Percentiles rank a stretch among this genome's conserved stretches.
Conservation (phyloP, 305 asterid genomes). For the Solanum aculeatissimum region DNA sequence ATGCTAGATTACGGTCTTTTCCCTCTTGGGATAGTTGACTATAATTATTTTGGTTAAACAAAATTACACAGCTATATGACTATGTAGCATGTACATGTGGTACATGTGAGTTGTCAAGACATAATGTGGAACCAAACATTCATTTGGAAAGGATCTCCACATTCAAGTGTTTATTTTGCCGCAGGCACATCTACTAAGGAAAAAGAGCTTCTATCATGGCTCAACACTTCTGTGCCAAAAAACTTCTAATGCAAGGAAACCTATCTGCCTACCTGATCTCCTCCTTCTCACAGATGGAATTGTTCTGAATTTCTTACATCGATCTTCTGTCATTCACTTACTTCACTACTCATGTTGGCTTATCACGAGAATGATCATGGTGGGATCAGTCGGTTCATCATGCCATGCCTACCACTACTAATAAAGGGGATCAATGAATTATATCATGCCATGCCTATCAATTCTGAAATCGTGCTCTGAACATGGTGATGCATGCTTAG, state of each 20-base stretch:
- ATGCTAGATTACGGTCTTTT: not conserved
- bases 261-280: constrained; percentile 58
- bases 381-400: constrained; percentile 52
- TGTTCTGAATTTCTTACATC: constrained; percentile 46
- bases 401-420: constrained; percentile 61
- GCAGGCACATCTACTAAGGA: constrained; percentile 78
- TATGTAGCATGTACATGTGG: not conserved
- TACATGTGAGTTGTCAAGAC: not conserved
- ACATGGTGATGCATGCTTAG: constrained; percentile 80
- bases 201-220: constrained; percentile 69
- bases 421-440: constrained; percentile 59
- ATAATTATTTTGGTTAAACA: not conserved
- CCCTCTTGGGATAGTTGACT: not conserved
- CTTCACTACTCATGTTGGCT: constrained; percentile 48
- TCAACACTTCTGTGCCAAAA: constrained; percentile 60
- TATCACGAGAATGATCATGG: constrained; percentile 48
- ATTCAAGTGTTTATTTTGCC: constrained; percentile 85
- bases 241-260: constrained; percentile 58
- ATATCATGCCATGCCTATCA: constrained; percentile 67
- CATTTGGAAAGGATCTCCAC: constrained; percentile 21
- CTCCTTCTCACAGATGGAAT: constrained; percentile 53
- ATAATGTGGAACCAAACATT: constrained; percentile 15
- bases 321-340: constrained; percentile 26
- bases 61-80: not conserved
- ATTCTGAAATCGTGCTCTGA: constrained; percentile 61